Evolutionary conservation across 2,329 filamentous ascomycete species (phyloP).

Genomic region (Talaromyces sp.): DNA sequence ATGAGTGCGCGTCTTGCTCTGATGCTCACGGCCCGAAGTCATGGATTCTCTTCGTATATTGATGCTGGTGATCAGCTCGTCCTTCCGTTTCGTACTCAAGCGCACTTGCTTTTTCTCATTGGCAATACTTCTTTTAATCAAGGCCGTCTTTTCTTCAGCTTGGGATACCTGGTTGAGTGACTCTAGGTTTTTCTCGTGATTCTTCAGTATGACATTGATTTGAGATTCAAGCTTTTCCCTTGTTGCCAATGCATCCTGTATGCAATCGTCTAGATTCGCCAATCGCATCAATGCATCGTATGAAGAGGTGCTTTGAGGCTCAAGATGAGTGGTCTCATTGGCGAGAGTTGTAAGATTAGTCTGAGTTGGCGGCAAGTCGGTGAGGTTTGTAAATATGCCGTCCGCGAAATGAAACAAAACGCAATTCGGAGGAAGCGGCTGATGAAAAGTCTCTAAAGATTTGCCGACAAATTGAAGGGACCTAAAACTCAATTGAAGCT

Average conservation of each 20-base stretch:
- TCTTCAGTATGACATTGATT: constrained; percentile 59
- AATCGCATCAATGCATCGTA: constrained; percentile 87
- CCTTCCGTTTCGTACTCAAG: constrained; percentile 60
- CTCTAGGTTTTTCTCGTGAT: constrained; percentile 35
- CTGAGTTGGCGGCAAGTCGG: constrained; percentile 59
- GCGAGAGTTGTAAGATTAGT: constrained; percentile 27
- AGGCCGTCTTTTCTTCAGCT: constrained; percentile 41
- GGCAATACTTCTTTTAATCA: constrained; percentile 53
- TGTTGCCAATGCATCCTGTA: constrained; percentile 82
- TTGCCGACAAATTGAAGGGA: constrained; percentile 76
- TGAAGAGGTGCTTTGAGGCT: constrained; percentile 66
- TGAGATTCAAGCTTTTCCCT: constrained; percentile 72
- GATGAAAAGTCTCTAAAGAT: constrained; percentile 61
- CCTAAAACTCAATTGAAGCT: constrained; percentile 69
- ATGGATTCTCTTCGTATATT: constrained; percentile 67
- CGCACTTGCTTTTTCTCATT: constrained; percentile 67
- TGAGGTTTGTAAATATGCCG: constrained; percentile 76
- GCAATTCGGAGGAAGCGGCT: constrained; percentile 76
- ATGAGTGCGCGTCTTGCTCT: constrained; percentile 59
- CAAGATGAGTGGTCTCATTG: constrained; percentile 45
- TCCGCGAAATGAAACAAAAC: constrained; percentile 82
- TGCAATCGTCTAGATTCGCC: constrained; percentile 82
- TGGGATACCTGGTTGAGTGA: constrained; percentile 36
- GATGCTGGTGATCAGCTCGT: constrained; percentile 68
- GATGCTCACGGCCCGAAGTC: constrained; percentile 57